A percentile compares a stretch with the other conserved stretches of the same genome.
Conservation (phyloP, 2,329 filamentous ascomycete genomes). For the Dactylellina cionopaga region DNA sequence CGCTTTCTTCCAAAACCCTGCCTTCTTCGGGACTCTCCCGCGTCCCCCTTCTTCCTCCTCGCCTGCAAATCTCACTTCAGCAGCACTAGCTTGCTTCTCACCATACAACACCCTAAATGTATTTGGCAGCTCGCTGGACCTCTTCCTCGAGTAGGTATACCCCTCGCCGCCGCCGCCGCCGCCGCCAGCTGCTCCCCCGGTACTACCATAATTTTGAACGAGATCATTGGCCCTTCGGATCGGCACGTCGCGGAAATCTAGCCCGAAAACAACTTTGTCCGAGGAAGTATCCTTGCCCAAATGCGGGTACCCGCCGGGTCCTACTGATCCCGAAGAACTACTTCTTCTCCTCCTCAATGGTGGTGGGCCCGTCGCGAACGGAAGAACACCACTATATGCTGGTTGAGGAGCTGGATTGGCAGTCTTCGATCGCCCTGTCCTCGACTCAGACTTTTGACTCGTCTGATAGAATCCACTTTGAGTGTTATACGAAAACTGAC, state of each 20-base stretch:
- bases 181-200: neutral
- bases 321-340: conserved; percentile 30
- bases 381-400: conserved; percentile 16
- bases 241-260: conserved; percentile 34
- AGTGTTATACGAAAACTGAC: conserved; percentile 31
- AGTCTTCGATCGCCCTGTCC: conserved; percentile 2
- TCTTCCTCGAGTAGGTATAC: too few relatives aligned
- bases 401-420: conserved; percentile 6
- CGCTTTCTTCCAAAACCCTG: conserved; percentile 49
- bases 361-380: conserved; percentile 35
- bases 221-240: conserved; percentile 37
- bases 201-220: conserved; percentile 39
- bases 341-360: conserved; percentile 15
- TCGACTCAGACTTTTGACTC: conserved; percentile 25
- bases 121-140: conserved; percentile 23
- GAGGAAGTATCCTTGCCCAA: conserved; percentile 19
- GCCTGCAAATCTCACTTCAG: neutral
- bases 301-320: conserved; percentile 39
- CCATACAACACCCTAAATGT: conserved; percentile 18
- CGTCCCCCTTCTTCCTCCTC: conserved; percentile 2
- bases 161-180: neutral
- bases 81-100: neutral
- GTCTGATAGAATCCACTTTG: conserved; percentile 33
- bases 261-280: conserved; percentile 21
- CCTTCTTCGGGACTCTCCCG: too few relatives aligned